Evolutionary conservation across 164 flowering plant genomes (phyloP).

Genomic region (Umbellularia californica): DNA sequence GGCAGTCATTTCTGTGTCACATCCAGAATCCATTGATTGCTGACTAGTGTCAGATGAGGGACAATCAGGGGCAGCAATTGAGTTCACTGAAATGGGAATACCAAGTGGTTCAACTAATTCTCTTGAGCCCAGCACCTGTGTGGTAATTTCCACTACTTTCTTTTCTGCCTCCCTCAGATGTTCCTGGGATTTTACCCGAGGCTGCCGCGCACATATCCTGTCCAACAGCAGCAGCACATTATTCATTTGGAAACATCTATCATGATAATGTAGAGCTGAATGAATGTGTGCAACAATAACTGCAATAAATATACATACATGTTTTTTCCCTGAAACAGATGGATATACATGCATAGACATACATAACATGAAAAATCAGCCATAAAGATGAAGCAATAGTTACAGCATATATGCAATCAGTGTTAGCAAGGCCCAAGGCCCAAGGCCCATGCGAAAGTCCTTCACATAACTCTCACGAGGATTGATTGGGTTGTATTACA

Average conservation of each 20-base stretch:
- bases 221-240: slow-evolving; percentile 2
- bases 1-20: neutral
- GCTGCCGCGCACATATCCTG: slow-evolving; percentile 40
- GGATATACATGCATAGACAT: neutral
- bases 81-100: slow-evolving; percentile 5
- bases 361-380: neutral
- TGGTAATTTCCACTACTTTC: slow-evolving; percentile 15
- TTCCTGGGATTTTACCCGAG: slow-evolving; percentile 20
- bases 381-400: neutral
- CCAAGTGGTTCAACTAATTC: slow-evolving; percentile 17
- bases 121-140: slow-evolving; percentile 8
- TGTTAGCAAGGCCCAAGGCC: no score
- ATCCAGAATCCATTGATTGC: slow-evolving; percentile 3
- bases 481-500: no score
- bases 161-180: neutral
- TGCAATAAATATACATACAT: no score
- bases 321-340: no score
- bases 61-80: slow-evolving; percentile 1
- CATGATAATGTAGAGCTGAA: neutral
- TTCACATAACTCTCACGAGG: no score
- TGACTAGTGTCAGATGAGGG: slow-evolving; percentile 11
- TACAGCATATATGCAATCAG: neutral
- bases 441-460: no score
- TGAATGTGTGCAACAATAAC: no score
- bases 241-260: neutral